Evolutionary conservation across 805 yeast genomes (phyloP), one percentile per base, ranked within the genome.

Genomic region (Wickerhamomyces strasburgensis): DNA sequence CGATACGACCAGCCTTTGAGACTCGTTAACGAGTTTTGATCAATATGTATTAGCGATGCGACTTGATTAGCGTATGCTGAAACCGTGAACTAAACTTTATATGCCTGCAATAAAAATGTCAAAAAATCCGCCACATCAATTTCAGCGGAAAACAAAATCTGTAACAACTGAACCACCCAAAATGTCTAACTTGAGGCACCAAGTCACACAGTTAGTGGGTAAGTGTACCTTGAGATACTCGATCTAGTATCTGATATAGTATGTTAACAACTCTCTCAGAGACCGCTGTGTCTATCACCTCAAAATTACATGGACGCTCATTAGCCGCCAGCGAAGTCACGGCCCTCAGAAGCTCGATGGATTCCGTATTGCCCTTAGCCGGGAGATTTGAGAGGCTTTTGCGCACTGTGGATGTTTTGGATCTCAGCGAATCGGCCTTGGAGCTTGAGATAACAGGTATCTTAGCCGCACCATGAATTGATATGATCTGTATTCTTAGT

Each of bases 341-440:
- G 5, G 49, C 48, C 4, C 15, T 48, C 4, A 29, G 25, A 9
- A 42, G 49, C 11, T 48, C 52, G 5, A 44, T 44, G 49, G 35
- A 18, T 26, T 51, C 56, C 0, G 37, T 61, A 8, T 37, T 51
- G n/a, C 62, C 64, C 1, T 38, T 58, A 19, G 58, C 61, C 0
- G 65, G 61, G 38, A 51, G 61, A 16, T 51, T 55, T 31, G 59
- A 56, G 16, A 39, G 58, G 6, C 40, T 57, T 4, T 46, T 62
- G 16, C 47, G 59, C 33, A 43, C 54, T 1, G 46, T 47, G 8
- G 47, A 50, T 4, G 40, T 51, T 3, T 36, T 39, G 3, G 38
- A 49, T 6, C 40, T 49, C 7, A 46, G 48, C 1, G 60, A 48
- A 1, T 14, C 44, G 2, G 18, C 45, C 1, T 27, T 48, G 14